Evolutionary conservation across 1,139 yeast species (phyloP).

Genomic region (Suzukiozyma palmioleophila): DNA sequence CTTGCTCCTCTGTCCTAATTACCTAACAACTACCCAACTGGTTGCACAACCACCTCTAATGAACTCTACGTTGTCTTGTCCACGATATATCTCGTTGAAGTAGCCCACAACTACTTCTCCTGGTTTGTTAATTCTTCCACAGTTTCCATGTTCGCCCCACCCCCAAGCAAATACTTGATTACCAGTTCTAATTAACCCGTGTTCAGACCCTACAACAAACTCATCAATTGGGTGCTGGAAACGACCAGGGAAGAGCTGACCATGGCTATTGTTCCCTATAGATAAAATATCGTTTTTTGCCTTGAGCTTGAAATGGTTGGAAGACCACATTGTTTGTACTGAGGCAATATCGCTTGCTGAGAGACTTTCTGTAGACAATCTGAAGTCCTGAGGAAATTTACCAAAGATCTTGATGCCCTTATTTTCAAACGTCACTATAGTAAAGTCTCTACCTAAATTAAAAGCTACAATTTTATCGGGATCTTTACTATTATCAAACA

Average conservation of each 20-base stretch:
- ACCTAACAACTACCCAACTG: conserved; percentile 28
- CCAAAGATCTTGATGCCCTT: conserved; percentile 14
- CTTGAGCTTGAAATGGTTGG: conserved; percentile 46
- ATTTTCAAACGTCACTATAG: conserved; percentile 17
- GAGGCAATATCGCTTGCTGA: conserved; percentile 16
- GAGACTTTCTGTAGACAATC: conserved; percentile 3
- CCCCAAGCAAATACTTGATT: conserved; percentile 74
- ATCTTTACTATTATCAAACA: conserved; percentile 10
- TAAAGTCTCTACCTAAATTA: conserved; percentile 46
- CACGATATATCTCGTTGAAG: conserved; percentile 33
- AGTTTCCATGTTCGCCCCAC: conserved; percentile 99
- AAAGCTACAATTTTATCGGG: conserved; percentile 10
- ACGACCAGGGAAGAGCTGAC: conserved; percentile 49
- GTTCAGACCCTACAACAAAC: conserved; percentile 77
- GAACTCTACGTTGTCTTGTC: conserved; percentile 16
- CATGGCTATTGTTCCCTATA: conserved; percentile 72
- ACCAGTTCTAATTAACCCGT: conserved; percentile 48
- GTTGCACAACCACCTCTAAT: conserved; percentile 46
- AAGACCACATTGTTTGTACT: conserved; percentile 70
- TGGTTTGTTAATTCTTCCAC: conserved; percentile 46
- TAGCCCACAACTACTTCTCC: conserved; percentile 33
- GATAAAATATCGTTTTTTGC: conserved; percentile 30
- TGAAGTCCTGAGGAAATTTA: conserved; percentile 6
- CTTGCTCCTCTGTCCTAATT: too few relatives aligned
- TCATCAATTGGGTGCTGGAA: conserved; percentile 7